These are phyloP conservation scores for Hyphodiscus sp. DNA, from an alignment of 2,329 filamentous ascomycete genomes.

Conservation along the genomic window DNA sequence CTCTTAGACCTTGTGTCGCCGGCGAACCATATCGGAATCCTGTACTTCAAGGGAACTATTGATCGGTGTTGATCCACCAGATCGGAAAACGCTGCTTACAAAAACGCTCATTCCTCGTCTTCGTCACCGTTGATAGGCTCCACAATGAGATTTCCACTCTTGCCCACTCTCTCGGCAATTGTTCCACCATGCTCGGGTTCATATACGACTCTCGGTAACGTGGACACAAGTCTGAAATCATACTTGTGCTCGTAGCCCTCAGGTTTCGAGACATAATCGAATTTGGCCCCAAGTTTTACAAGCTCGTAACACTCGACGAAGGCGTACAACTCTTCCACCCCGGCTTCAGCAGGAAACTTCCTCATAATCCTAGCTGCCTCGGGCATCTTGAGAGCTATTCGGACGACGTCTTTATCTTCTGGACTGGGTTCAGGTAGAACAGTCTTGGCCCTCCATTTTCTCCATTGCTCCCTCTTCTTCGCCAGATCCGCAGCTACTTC, in stretches of 20 bases:
- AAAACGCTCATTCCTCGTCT: constrained; percentile 14
- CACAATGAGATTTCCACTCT: constrained; percentile 83
- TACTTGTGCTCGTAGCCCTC: constrained; percentile 73
- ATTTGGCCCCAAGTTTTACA: constrained; percentile 36
- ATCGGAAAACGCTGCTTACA: not conserved
- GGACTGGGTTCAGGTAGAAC: constrained; percentile 62
- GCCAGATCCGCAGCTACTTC: constrained; percentile 51
- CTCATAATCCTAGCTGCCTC: constrained; percentile 64
- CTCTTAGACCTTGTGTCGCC: too few species aligned
- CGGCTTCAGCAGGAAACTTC: constrained; percentile 61
- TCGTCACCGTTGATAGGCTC: constrained; percentile 51
- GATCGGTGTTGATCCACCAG: not conserved
- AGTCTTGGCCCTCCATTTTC: constrained; percentile 65
- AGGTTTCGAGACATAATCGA: constrained; percentile 39
- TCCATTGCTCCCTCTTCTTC: constrained; percentile 59
- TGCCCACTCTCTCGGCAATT: constrained; percentile 67
- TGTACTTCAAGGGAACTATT: not conserved
- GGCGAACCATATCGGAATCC: not conserved
- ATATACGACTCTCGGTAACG: constrained; percentile 79
- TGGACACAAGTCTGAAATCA: constrained; percentile 75
- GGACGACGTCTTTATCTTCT: constrained; percentile 61
- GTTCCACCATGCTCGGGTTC: constrained; percentile 59
- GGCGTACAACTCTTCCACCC: constrained; percentile 76
- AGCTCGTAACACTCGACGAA: constrained; percentile 88
- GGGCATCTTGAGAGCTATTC: constrained; percentile 62